Conservation (phyloP, 164 flowering plant genomes). For the Akebia trifoliata region DNA sequence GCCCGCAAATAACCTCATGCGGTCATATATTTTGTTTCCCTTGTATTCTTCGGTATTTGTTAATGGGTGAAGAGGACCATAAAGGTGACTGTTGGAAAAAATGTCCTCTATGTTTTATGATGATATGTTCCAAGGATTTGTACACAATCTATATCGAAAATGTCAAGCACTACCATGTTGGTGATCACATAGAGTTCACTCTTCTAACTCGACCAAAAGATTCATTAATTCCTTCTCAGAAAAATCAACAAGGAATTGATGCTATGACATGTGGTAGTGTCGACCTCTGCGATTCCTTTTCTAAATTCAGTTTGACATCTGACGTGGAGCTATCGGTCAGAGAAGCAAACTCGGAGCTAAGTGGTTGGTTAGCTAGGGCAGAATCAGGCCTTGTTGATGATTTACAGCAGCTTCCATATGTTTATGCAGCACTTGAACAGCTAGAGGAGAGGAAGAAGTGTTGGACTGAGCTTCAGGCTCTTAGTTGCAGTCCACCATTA, state of each 20-base stretch:
- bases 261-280: conserved; percentile 3
- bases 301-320: conserved; percentile 72
- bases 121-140: conserved; percentile 77
- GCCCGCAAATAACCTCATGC: conserved; percentile 98
- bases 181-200: conserved; percentile 64
- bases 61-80: conserved; percentile 63
- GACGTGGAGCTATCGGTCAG: conserved; percentile 82
- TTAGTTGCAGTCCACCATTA: conserved; percentile 17
- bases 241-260: conserved; percentile 29
- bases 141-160: conserved; percentile 71
- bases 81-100: conserved; percentile 73
- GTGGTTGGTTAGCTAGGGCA: conserved; percentile 81
- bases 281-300: conserved; percentile 44
- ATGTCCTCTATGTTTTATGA: conserved; percentile 89
- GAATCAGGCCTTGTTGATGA: conserved; percentile 92
- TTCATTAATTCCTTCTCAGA: conserved; percentile 49
- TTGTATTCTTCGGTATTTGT: conserved; percentile 73
- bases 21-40: conserved; percentile 98
- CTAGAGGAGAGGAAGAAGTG: conserved; percentile 66
- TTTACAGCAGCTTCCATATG: conserved; percentile 85
- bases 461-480: conserved; percentile 51
- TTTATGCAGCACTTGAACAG: conserved; percentile 82
- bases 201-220: conserved; percentile 72
- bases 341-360: conserved; percentile 70
- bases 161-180: conserved; percentile 56